These are phyloP conservation scores for Sporobolomyces phaffii DNA, from an alignment of 768 basidiomycete genomes.

Conservation along the genomic window DNA sequence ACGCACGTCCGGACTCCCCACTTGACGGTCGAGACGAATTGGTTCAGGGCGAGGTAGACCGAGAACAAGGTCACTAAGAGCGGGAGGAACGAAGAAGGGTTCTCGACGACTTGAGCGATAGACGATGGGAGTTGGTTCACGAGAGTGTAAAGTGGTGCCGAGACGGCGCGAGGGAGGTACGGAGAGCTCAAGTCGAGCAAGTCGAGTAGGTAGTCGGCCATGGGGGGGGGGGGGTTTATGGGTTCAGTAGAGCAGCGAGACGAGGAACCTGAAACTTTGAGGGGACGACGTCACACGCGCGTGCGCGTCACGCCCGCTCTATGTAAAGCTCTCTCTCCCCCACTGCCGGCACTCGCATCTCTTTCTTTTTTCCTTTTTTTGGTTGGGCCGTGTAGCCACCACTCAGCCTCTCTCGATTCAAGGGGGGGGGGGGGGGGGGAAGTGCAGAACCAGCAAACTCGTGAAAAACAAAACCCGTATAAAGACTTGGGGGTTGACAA, in stretches of 20 bases:
- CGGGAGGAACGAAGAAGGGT: constrained; percentile 32
- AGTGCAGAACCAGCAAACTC: too few species aligned
- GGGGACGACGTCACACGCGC: too few species aligned
- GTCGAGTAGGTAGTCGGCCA: constrained; percentile 11
- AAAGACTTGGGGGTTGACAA: too few species aligned
- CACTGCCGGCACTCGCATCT: too few species aligned
- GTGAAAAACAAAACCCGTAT: too few species aligned
- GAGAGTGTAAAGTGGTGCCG: not conserved
- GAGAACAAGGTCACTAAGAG: constrained; percentile 31
- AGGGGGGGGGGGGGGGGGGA: too few species aligned
- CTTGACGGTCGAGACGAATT: constrained; percentile 21
- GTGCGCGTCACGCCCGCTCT: too few species aligned
- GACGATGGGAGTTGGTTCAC: constrained; percentile 16
- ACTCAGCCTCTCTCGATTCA: too few species aligned
- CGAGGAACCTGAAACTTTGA: not conserved
- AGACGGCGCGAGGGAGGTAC: constrained; percentile 12
- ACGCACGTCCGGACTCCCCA: constrained; percentile 25
- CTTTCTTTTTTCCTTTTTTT: too few species aligned
- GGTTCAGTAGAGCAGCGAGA: not conserved
- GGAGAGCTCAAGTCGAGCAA: constrained; percentile 8
- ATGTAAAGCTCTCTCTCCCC: too few species aligned
- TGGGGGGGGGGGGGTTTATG: too few species aligned
- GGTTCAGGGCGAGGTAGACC: constrained; percentile 32
- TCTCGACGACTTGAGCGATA: constrained; percentile 10
- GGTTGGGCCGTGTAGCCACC: too few species aligned